Conservation (phyloP, 805 yeast species). For the Hyphopichia homilentoma region DNA sequence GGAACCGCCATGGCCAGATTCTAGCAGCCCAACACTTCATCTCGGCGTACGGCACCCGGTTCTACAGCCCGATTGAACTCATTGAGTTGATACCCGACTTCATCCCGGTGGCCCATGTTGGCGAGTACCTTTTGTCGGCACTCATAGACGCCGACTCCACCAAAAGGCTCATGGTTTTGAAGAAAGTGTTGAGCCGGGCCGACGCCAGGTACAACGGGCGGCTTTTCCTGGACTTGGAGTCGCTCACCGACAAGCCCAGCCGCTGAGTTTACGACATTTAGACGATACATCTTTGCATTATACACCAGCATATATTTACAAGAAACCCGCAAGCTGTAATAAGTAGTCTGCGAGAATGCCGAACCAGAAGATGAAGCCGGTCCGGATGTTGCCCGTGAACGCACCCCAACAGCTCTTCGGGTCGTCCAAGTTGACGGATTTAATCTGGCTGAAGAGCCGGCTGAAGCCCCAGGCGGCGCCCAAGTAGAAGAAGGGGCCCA, state of each 20-base stretch:
- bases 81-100: constrained; percentile 26
- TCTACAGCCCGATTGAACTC: constrained; percentile 21
- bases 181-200: constrained; percentile 26
- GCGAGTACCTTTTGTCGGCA: constrained; percentile 19
- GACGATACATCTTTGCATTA: no score
- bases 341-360: constrained; percentile 69
- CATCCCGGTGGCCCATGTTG: constrained; percentile 25
- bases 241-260: background rate
- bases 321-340: constrained; percentile 43
- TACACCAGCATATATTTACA: no score
- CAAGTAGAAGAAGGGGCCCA: constrained; percentile 81
- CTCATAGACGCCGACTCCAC: constrained; percentile 16
- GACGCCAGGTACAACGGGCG: constrained; percentile 19
- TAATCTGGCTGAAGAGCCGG: constrained; percentile 66
- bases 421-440: constrained; percentile 69
- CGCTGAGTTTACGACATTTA: background rate
- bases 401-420: constrained; percentile 81
- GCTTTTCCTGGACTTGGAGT: constrained; percentile 17
- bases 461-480: constrained; percentile 67
- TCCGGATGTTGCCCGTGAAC: constrained; percentile 71
- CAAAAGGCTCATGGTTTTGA: constrained; percentile 14
- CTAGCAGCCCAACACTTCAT: constrained; percentile 27
- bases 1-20: constrained; percentile 6
- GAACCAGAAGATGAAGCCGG: constrained; percentile 64
- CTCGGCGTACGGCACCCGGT: constrained; percentile 15